These are phyloP conservation scores for Cicer chorassanicum DNA, from an alignment of 306 rosid genomes.

Conservation along the genomic window DNA sequence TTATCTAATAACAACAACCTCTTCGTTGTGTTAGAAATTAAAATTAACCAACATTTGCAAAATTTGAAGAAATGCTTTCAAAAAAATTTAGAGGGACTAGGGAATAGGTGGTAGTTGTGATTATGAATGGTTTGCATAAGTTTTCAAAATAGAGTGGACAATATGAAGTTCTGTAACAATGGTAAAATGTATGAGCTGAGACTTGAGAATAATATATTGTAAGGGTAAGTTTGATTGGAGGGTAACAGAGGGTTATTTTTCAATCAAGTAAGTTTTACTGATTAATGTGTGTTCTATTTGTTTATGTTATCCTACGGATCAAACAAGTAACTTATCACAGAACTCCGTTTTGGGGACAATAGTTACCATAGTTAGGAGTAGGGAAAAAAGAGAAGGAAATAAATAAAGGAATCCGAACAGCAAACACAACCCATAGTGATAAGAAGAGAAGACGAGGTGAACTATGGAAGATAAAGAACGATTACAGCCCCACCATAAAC, in stretches of 20 bases:
- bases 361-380: background rate
- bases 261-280: background rate
- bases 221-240: background rate
- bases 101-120: background rate
- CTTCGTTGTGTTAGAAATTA: background rate
- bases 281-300: background rate
- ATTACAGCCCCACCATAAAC: background rate
- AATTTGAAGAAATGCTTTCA: background rate
- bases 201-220: background rate
- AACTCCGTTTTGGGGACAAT: background rate
- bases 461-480: background rate
- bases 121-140: background rate
- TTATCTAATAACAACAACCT: conserved; percentile 3
- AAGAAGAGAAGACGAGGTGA: background rate
- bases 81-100: background rate
- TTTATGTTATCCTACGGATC: background rate
- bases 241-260: background rate
- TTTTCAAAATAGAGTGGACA: background rate
- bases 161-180: no score
- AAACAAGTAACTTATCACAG: background rate
- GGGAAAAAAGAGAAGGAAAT: background rate
- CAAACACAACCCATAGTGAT: background rate
- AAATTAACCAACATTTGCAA: background rate
- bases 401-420: background rate
- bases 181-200: background rate